Base-by-base conservation (phyloP, 1,284 basidiomycete genomes). In the Sanghuangporus baumii region DNA sequence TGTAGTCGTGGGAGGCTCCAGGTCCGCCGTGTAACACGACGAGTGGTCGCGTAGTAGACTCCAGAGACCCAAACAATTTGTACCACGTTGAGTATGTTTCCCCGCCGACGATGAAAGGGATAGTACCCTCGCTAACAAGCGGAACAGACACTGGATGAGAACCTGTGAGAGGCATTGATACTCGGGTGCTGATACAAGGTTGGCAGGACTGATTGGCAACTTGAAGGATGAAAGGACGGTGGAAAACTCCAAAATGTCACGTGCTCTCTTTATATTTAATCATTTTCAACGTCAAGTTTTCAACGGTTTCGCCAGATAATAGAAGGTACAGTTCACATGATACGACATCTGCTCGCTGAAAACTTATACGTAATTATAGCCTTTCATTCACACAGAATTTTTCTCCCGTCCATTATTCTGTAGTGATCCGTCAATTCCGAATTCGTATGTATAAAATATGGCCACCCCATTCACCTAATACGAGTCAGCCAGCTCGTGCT, bases 21-120 rank as follows among this genome's bases (percentile, higher is more conserved):
- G 80, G 80, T 0, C 79, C 78, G 20, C 79, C 79, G 61, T 79
- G 77, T 5, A 78, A 60, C 2, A 70, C 71, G 34, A 82, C 69
- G 34, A 81, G 67, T 3, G 81, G 78, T 16, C 59, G 62, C 23
- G 16, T 18, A 6, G 65, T 68, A 6, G 68, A 67, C 50, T 64
- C 60, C 36, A 73, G 69, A 57, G 72, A 69, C 36, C 73, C 72
- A 43, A 66, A 60, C 56, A 72, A 61, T 59, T 70, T 68, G 67
- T 72, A 74, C 69, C 69, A 72, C 5, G 71, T 72, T 62, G 20
- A 47, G 26, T 57, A 57, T 11, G 41, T 57, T 31, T 57, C 23
- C 8, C 41, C 56, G 18, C n/a, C 12, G 20, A 57, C 56, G 12
- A 20, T 34, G 41, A 57, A 57, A 31, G 56, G 56, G 11, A 57